These are phyloP conservation scores for Lindgomyces ingoldianus DNA, from an alignment of 495 filamentous ascomycete species.

Conservation along the genomic window DNA sequence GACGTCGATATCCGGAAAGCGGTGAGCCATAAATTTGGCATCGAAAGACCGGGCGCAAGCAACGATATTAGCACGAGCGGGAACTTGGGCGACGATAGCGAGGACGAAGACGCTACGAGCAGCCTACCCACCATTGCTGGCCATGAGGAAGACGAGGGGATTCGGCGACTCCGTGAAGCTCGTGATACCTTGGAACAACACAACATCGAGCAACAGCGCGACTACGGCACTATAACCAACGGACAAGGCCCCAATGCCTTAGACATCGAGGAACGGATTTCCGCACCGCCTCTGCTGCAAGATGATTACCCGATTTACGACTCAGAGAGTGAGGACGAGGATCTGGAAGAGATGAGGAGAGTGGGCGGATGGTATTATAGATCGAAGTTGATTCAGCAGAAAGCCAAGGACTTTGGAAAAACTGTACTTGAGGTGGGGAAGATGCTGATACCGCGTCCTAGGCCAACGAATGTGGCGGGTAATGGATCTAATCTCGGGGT, in stretches of 20 bases:
- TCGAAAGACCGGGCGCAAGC: conserved; percentile 73
- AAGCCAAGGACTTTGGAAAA: conserved; percentile 25
- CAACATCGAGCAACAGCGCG: conserved; percentile 50
- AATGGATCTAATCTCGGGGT: conserved; percentile 53
- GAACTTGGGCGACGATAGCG: conserved; percentile 58
- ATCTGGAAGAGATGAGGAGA: conserved; percentile 71
- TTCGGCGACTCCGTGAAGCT: conserved; percentile 51
- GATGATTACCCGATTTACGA: conserved; percentile 88
- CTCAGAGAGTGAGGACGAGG: conserved; percentile 75
- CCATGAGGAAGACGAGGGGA: conserved; percentile 40
- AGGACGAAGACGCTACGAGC: conserved; percentile 52
- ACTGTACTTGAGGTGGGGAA: conserved; percentile 51
- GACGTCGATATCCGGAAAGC: conserved; percentile 96
- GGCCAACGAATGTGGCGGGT: conserved; percentile 59
- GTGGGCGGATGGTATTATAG: conserved; percentile 61
- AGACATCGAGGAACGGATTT: conserved; percentile 76
- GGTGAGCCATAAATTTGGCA: conserved; percentile 79
- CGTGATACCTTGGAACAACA: conserved; percentile 52
- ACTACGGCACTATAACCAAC: conserved; percentile 45
- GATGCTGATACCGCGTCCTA: conserved; percentile 59
- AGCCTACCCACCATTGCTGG: conserved; percentile 55
- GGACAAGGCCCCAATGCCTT: conserved; percentile 56
- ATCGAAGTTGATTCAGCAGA: conserved; percentile 12
- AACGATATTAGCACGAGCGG: conserved; percentile 69
- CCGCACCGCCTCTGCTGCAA: conserved; percentile 55